A percentile compares a stretch with the other conserved stretches of the same genome.
Conservation (phyloP, 2,329 filamentous ascomycete genomes). For the Fusarium circinatum region DNA sequence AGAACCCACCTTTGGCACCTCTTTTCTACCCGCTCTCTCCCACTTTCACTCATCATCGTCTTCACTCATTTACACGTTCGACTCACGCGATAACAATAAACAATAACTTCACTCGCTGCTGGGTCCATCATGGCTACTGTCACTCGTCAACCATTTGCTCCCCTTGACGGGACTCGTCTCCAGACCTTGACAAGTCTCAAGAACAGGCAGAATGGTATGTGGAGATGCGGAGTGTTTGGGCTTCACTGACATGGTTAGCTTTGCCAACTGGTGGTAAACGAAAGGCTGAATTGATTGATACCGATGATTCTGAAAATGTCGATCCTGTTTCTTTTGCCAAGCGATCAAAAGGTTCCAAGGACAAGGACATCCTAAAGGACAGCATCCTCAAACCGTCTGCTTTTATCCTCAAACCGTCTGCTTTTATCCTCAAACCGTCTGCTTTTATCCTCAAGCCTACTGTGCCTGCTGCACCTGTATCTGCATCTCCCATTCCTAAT, state of each 20-base stretch:
- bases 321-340: slow-evolving; percentile 68
- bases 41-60: slow-evolving; percentile 17
- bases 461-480: slow-evolving; percentile 45
- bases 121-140: slow-evolving; percentile 61
- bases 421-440: slow-evolving; percentile 61
- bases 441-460: slow-evolving; percentile 55
- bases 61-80: slow-evolving; percentile 21
- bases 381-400: slow-evolving; percentile 58
- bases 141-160: slow-evolving; percentile 79
- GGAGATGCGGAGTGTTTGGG: slow-evolving; percentile 9
- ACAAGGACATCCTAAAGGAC: slow-evolving; percentile 49
- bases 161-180: slow-evolving; percentile 74
- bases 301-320: slow-evolving; percentile 69
- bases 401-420: slow-evolving; percentile 59
- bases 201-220: slow-evolving; percentile 79
- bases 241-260: slow-evolving; percentile 49
- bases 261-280: slow-evolving; percentile 61
- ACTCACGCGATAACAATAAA: slow-evolving; percentile 31
- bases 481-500: slow-evolving; percentile 44
- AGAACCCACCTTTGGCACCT: slow-evolving; percentile 34
- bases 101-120: slow-evolving; percentile 6
- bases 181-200: slow-evolving; percentile 79
- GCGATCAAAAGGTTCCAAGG: slow-evolving; percentile 63
- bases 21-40: slow-evolving; percentile 37
- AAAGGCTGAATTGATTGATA: slow-evolving; percentile 65